These are phyloP conservation scores for Amorphotheca resinae DNA, from an alignment of 495 filamentous ascomycete genomes.

Conservation along the genomic window DNA sequence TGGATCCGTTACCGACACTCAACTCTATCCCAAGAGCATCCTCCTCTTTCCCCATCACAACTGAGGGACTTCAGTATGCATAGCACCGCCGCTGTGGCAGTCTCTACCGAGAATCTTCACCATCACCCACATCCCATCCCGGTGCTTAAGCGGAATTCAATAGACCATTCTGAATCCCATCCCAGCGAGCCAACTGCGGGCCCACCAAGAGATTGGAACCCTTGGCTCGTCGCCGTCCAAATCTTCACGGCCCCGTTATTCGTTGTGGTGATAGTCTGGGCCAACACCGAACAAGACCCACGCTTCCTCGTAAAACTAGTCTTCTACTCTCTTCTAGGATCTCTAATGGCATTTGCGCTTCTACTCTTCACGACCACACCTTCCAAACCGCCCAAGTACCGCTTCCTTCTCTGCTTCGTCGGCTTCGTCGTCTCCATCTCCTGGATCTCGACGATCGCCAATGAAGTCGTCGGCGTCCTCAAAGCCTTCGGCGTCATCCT, in stretches of 20 bases:
- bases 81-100: conserved; percentile 12
- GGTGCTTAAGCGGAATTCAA: conserved; percentile 4
- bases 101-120: conserved; percentile 13
- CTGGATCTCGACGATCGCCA: conserved; percentile 94
- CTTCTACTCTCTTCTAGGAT: conserved; percentile 58
- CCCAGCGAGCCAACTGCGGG: not conserved
- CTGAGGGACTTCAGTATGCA: conserved; percentile 7
- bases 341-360: conserved; percentile 46
- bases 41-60: conserved; percentile 4
- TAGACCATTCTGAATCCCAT: not conserved
- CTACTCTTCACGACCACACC: conserved; percentile 52
- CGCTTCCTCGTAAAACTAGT: conserved; percentile 43
- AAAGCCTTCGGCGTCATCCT: conserved; percentile 90
- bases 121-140: conserved; percentile 13
- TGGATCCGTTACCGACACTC: conserved; percentile 40
- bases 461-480: conserved; percentile 89
- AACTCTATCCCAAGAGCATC: conserved; percentile 4
- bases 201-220: conserved; percentile 60
- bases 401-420: conserved; percentile 66
- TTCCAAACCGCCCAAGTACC: conserved; percentile 47
- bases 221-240: conserved; percentile 79
- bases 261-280: conserved; percentile 64
- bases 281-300: conserved; percentile 39
- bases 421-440: conserved; percentile 87
- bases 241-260: conserved; percentile 83